A percentile compares a stretch with the other conserved stretches of the same genome.
Conservation (phyloP, 106 monocot species). For the Chionographis japonica region DNA sequence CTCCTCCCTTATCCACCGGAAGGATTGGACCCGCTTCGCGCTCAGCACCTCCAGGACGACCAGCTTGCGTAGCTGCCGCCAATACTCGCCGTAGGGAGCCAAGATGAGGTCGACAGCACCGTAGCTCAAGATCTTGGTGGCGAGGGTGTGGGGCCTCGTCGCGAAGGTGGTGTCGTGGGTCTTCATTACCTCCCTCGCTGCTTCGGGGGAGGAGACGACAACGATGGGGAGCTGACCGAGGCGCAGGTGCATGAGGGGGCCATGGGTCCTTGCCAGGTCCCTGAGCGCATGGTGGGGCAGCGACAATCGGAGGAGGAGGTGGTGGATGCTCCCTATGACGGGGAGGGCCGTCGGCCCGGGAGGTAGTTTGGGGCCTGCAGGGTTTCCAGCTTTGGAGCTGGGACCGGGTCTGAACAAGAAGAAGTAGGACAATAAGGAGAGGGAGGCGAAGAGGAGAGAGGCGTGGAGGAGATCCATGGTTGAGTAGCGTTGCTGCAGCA, state of each 20-base stretch:
- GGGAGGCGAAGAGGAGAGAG: no score
- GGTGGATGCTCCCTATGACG: slow-evolving; percentile 10
- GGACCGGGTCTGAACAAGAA: no score
- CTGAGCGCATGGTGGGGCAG: not conserved
- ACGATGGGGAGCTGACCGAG: slow-evolving; percentile 13
- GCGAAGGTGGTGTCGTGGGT: slow-evolving; percentile 1
- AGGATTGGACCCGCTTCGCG: slow-evolving; percentile 9
- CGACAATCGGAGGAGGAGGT: not conserved
- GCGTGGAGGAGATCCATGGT: no score
- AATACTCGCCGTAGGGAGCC: slow-evolving; percentile 16
- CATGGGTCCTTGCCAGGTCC: not conserved
- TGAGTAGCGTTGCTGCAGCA: no score
- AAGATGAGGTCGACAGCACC: not conserved
- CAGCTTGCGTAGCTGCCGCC: slow-evolving; percentile 16
- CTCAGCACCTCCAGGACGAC: slow-evolving; percentile 14
- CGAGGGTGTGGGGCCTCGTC: not conserved
- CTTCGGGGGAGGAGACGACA: slow-evolving; percentile 6
- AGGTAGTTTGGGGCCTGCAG: not conserved
- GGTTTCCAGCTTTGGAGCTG: no score
- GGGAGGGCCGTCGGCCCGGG: slow-evolving; percentile 15
- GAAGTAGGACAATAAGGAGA: no score
- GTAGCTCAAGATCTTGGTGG: not conserved
- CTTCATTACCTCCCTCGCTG: slow-evolving; percentile 6
- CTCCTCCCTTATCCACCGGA: slow-evolving; percentile 10
- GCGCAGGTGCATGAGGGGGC: slow-evolving; percentile 13